Base-by-base conservation (phyloP, 2,329 filamentous ascomycete genomes). In the Thelonectria blattea region DNA sequence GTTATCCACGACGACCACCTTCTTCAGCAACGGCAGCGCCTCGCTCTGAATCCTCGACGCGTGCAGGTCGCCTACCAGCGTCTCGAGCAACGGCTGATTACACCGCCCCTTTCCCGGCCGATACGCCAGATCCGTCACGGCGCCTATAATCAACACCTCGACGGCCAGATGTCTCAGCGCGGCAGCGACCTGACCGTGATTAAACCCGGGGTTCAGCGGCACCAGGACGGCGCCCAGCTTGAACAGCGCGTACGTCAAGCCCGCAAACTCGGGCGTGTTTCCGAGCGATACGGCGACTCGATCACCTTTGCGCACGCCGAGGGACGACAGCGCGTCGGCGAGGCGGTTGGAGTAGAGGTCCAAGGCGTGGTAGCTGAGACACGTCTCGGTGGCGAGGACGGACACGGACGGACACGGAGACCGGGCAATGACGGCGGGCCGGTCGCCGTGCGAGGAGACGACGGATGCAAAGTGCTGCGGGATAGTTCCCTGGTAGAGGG, bases 211-310 rank as follows among this genome's bases (percentile, higher is more conserved):
- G 74, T 99, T 98, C 22, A 98, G 79, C 0, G 94, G 95, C n/a
- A 96, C 93, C 63, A 98, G 81, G 52, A 98, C 86, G 22, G 92
- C 94, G n/a, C 95, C 95, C 10, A 98, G 84, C 76, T 98, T 98
- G 81, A 94, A 97, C 56, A 95, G 76, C 1, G 93, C 93, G 76
- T 98, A 98, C 6, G 90, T 94, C 18, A 95, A 83, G 51, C 89
- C 88, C 3, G 91, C 92, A 73, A 92, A 94, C 75, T 97, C 93
- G 67, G 89, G 80, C 43, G 88, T 89, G 76, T 97, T 98, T 15
- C 94, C 94, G 52, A 97, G 79, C 61, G 89, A 94, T 24, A 97
- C 87, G 14, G 91, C 93, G 11, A 98, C 91, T 32, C 92, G 85
- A 73, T 96, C 90, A 5, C 92, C 93, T 71, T 93, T 96, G 61